Base-by-base conservation (phyloP, 805 yeast species). In the Saccharomycopsis schoenii region DNA sequence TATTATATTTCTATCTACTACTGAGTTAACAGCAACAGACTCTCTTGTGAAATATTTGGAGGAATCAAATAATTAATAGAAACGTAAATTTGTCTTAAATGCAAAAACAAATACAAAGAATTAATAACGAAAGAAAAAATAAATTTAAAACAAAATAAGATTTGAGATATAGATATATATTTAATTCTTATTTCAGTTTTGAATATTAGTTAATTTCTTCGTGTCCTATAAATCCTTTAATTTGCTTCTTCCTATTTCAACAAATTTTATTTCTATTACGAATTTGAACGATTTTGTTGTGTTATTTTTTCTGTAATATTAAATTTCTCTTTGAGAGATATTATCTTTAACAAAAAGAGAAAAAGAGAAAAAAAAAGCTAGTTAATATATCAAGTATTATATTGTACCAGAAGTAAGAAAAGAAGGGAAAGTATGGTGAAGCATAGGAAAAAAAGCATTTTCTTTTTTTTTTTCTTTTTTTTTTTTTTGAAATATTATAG, bases 11-110 rank as follows among this genome's bases (percentile, higher is more conserved):
- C 52, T 47, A 21, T 47, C 52, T 25, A 47, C 52, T 47, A 47
- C 52, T 47, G 52, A 47, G 52, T 12, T 47, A 47, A 47, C 52
- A 47, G 52, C 52, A 47, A 47, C 52, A 17, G 52, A 47, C 24
- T 47, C 9, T 25, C 25, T 21, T 17, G n/a, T 21, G 52, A 15
- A 47, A 43, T 43, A 47, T 25, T 24, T 10, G 29, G 2, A 47
- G 52, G 34, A 47, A 24, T 24, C 52, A 47, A 47, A 47, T 24
- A 21, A 24, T 12, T 47, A 47, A 47, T 47, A 47, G 52, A 47
- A 21, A 47, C 19, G 24, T 21, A 25, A 42, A 47, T 47, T 17
- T 47, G 21, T 47, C 34, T 21, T 9, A 47, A 47, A 47, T 25
- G 14, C 34, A 47, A 25, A 47, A 47, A 47, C 52, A 47, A 47